A percentile compares a stretch with the other conserved stretches of the same genome.
These are phyloP conservation scores for Xylariaceae sp. DNA, from an alignment of 2,329 filamentous ascomycete genomes.

Conservation along the genomic window DNA sequence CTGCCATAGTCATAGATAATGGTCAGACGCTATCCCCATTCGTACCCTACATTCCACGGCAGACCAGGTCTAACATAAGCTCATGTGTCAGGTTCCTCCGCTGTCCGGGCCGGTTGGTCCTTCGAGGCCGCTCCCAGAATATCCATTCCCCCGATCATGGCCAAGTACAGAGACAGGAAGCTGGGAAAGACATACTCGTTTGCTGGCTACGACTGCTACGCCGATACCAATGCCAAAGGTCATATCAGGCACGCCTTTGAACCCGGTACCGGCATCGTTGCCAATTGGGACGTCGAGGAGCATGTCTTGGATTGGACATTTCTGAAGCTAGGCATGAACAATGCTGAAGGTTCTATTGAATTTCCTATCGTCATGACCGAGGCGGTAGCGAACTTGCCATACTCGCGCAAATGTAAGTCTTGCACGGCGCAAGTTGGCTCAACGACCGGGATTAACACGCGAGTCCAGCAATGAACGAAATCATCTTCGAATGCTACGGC, in stretches of 20 bases:
- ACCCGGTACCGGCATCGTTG: constrained; percentile 81
- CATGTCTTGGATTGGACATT: constrained; percentile 92
- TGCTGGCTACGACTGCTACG: constrained; percentile 87
- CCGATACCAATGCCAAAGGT: constrained; percentile 86
- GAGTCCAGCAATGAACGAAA: constrained; percentile 83
- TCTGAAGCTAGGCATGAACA: constrained; percentile 85
- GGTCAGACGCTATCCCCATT: constrained; percentile 51
- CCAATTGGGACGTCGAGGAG: constrained; percentile 98
- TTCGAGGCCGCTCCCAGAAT: constrained; percentile 82
- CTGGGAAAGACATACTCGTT: constrained; percentile 88
- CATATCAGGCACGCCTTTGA: constrained; percentile 92
- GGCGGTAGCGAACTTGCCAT: constrained; percentile 83
- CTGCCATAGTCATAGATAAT: constrained; percentile 96
- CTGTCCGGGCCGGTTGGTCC: constrained; percentile 91
- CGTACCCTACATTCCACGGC: not conserved
- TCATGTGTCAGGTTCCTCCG: constrained; percentile 65
- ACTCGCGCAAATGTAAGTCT: constrained; percentile 76
- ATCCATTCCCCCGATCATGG: constrained; percentile 81
- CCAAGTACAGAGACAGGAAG: constrained; percentile 93
- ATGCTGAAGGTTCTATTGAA: constrained; percentile 68
- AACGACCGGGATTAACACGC: constrained; percentile 4
- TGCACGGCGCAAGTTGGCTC: not conserved
- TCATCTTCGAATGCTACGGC: constrained; percentile 92
- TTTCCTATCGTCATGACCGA: constrained; percentile 94
- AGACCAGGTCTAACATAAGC: constrained; percentile 10